Evolutionary conservation across 2,329 filamentous ascomycete species (phyloP).

Genomic region (Trichoderma sp.): DNA sequence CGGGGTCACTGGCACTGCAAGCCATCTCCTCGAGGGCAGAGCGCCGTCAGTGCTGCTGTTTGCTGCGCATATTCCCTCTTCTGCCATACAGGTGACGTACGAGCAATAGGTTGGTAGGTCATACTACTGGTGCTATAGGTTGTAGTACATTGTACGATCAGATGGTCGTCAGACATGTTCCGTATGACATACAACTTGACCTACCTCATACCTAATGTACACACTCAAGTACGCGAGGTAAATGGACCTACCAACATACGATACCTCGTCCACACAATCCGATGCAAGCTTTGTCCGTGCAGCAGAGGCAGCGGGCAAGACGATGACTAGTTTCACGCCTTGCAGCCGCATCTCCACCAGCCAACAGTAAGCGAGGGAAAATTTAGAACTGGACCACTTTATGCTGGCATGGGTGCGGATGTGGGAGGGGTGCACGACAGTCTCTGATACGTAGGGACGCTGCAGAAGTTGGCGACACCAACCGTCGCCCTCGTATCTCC

Average conservation of each 20-base stretch:
- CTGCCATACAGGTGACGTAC: too few species aligned
- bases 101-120: too few species aligned
- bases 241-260: neutral
- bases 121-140: too few species aligned
- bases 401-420: constrained; percentile 10
- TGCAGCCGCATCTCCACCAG: constrained; percentile 27
- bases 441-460: constrained; percentile 24
- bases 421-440: constrained; percentile 11
- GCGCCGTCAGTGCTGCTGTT: neutral
- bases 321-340: constrained; percentile 25
- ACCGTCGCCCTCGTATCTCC: constrained; percentile 20
- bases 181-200: too few species aligned
- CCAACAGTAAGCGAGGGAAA: constrained; percentile 28
- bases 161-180: too few species aligned
- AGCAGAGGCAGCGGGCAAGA: constrained; percentile 11
- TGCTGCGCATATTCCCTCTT: too few species aligned
- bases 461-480: constrained; percentile 19
- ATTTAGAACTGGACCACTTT: constrained; percentile 25
- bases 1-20: constrained; percentile 25
- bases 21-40: constrained; percentile 22
- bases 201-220: neutral
- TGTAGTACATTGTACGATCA: too few species aligned
- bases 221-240: neutral
- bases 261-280: neutral
- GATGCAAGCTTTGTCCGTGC: constrained; percentile 10